phyloP scores from a whole-genome alignment of 148 eudicot species.

The Beta vulgaris region DNA sequence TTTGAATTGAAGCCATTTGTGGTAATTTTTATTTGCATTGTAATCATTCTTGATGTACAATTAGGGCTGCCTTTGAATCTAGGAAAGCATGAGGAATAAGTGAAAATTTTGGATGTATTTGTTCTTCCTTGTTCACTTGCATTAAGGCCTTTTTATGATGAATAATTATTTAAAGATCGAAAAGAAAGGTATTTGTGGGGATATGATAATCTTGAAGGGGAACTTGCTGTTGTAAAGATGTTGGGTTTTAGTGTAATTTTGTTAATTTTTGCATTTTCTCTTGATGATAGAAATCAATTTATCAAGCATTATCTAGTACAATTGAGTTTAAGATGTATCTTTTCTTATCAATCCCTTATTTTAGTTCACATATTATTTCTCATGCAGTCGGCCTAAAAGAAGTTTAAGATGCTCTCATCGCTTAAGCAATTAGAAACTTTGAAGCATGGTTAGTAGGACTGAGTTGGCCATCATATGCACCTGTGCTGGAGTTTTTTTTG shows the following conservation, averaged over 20 bases:
- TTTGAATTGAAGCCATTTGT: background rate
- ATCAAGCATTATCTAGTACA: background rate
- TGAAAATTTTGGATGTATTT: background rate
- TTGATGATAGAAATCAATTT: background rate
- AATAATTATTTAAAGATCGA: background rate
- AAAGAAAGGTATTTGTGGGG: background rate
- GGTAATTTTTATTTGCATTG: background rate
- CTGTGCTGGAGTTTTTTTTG: conserved; percentile 61
- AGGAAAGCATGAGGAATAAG: background rate
- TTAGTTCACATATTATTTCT: conserved; percentile 11
- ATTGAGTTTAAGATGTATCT: background rate
- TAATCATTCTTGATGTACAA: background rate
- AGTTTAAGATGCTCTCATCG: conserved; percentile 52
- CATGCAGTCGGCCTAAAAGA: conserved; percentile 27
- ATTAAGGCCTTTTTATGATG: background rate
- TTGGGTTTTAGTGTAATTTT: no score
- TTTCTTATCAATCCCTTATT: background rate
- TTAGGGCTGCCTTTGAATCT: background rate
- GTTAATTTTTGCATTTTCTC: no score
- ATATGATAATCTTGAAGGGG: background rate
- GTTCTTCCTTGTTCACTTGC: background rate
- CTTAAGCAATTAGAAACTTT: conserved; percentile 31
- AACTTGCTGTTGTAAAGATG: conserved; percentile 3
- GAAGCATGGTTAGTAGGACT: conserved; percentile 51
- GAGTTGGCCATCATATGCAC: conserved; percentile 64